Evolutionary conservation across 768 basidiomycete genomes (phyloP).

Genomic region (Lactarius tabidus): DNA sequence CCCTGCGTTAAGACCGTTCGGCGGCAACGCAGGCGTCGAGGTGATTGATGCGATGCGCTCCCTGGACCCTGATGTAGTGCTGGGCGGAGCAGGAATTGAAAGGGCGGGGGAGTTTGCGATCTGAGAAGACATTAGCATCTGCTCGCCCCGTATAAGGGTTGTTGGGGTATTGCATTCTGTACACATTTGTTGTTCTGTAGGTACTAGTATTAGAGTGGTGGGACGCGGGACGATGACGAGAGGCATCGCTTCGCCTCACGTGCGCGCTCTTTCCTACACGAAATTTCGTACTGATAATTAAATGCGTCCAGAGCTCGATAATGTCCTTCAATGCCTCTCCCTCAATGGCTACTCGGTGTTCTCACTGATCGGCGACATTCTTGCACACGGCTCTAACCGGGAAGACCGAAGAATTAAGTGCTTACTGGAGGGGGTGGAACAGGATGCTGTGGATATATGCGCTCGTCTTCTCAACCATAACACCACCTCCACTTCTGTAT

Average conservation of each 20-base stretch:
- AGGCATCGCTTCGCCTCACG: too few relatives aligned
- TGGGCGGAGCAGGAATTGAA: not conserved
- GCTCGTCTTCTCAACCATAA: not conserved
- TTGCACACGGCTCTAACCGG: not conserved
- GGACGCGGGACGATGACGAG: too few relatives aligned
- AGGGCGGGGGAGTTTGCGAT: not conserved
- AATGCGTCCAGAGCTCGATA: not conserved
- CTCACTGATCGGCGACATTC: not conserved
- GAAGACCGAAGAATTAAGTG: not conserved
- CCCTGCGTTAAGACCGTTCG: not conserved
- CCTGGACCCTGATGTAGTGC: conserved; percentile 1
- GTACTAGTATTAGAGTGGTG: too few relatives aligned
- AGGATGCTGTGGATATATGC: not conserved
- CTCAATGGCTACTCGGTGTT: not conserved
- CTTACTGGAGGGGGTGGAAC: not conserved
- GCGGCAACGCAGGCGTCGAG: not conserved
- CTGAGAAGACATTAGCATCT: not conserved
- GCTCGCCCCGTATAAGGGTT: conserved; percentile 24
- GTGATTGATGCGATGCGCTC: conserved; percentile 24
- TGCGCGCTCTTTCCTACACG: too few relatives aligned
- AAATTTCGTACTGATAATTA: too few relatives aligned
- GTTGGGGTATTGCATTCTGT: conserved; percentile 4
- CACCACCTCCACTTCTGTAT: not conserved
- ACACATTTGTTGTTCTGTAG: not conserved
- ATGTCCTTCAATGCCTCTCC: not conserved